Conservation (phyloP, 257 asterid genomes). For the Rehmannia glutinosa region DNA sequence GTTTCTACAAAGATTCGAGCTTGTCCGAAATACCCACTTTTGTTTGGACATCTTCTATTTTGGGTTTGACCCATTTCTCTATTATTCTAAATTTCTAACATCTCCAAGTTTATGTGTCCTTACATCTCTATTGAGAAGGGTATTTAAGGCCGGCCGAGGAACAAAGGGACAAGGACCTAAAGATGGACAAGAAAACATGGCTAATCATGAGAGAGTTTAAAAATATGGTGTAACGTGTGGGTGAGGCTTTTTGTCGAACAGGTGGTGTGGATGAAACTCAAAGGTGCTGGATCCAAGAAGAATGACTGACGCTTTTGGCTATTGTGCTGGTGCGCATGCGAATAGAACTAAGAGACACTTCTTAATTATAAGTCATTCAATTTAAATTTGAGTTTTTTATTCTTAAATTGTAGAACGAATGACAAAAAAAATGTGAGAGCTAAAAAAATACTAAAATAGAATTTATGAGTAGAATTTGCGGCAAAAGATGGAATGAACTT, state of each 20-base stretch:
- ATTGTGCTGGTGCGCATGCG: slow-evolving; percentile 15
- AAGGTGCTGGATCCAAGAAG: slow-evolving; percentile 21
- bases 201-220: slow-evolving; percentile 38
- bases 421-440: too few species aligned
- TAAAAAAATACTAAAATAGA: too few species aligned
- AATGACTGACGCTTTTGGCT: slow-evolving; percentile 22
- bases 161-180: slow-evolving; percentile 5
- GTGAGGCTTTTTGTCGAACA: slow-evolving; percentile 56
- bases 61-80: slow-evolving; percentile 18
- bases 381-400: too few species aligned
- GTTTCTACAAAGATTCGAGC: slow-evolving; percentile 32
- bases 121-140: not conserved
- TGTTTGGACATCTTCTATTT: slow-evolving; percentile 17
- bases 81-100: too few species aligned
- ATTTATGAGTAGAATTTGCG: too few species aligned
- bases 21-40: slow-evolving; percentile 9
- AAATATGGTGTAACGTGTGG: slow-evolving; percentile 2
- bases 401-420: too few species aligned
- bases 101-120: too few species aligned
- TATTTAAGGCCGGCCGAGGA: slow-evolving; percentile 29
- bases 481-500: too few species aligned
- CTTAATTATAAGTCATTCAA: too few species aligned
- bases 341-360: not conserved
- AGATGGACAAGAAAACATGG: slow-evolving; percentile 49
- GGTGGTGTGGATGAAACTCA: slow-evolving; percentile 25